Evolutionary conservation across 805 yeast species (phyloP), one percentile per base, ranked within the genome.

Genomic region (Teunomyces lycoperdinae): DNA sequence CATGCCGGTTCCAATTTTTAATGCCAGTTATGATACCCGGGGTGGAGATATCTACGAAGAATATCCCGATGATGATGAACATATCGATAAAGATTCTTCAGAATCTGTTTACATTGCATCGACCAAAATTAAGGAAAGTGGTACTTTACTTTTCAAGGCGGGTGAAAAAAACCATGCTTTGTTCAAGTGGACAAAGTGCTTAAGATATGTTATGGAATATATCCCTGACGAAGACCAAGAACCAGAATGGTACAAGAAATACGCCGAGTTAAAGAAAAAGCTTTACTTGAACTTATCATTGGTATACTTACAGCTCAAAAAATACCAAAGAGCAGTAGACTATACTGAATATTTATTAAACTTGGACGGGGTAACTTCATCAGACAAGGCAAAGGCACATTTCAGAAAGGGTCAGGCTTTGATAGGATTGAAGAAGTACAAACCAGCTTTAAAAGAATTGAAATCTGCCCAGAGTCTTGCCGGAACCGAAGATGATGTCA

Each of bases 11-110:
- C 92, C 92, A 0, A 72, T 84, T 1, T 78, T 58, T 55, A 82
- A 83, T 55, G 87, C 90, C 0, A 77, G 85, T 42, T 80, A 80
- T 55, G 79, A 78, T 50, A 58, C 67, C 0, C 70, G 82, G 6
- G 89, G 85, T 1, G 89, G 88, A 6, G 95, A 87, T 56, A 61
- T 79, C 0, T 87, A 76, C 56, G 94, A 87, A 64, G 94, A 87
- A 62, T 80, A 74, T 55, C 95, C 94, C 0, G 90, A 83, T 50
- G 95, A 87, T 62, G 89, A 86, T 55, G 55, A 42, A 16, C 63
- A 74, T 48, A 79, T 84, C 43, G 83, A 79, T 48, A 77, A 78
- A 40, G 83, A 85, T 14, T 79, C 84, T 44, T 71, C 82, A 6
- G 74, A 70, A 44, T 68, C 71, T 17, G 83, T 85, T 0, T 79